Base-by-base conservation (phyloP, 768 basidiomycete species). In the Agaricus bisporus region DNA sequence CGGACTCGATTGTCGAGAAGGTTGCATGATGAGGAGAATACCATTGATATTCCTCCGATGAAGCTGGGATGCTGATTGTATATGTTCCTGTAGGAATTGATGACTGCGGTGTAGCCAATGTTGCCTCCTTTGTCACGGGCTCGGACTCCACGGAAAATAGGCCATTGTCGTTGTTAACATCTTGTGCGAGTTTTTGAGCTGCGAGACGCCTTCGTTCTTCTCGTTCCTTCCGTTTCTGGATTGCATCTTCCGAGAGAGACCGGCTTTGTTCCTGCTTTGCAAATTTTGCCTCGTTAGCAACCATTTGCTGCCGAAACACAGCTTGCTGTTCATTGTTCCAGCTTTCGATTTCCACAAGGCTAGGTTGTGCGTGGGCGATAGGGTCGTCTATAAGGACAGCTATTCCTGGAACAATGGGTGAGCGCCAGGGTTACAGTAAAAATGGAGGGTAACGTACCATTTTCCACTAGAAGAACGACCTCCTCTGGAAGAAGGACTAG, bases 401-500 rank as follows among this genome's bases (percentile, higher is more conserved):
- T 12, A 87, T 69, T 29, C 82, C 95, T 97, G 62, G 17, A 49
- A 46, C 54, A 49, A 37, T 44, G 55, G 49, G 58, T 60, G 52
- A 60, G 43, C 12, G 17, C 36, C n/a, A 42, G 22, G 22, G 22
- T 2, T 53, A 25, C 39, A 46, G 36, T 50, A 11, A 47, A 32
- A 44, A 44, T 38, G 22, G 11, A 39, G 29, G 43, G 48, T 29
- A 43, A 60, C 76, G 48, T 55, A 92, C 97, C 82, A 56, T 88
- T 88, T 59, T 86, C 79, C 12, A 98, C 81, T 5, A 98, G 82
- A 29, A 95, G 75, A 10, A 90, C 91, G 8, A 86, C 91, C 65
- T 98, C 97, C 68, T 99, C 97, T 0, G 92, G 91, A 69, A 91
- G 81, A 1, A 98, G 73, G 7, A 90, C 72, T 5, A 97, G 73